Evolutionary conservation across 495 filamentous ascomycete species (phyloP), one percentile per base, ranked within the genome.

Genomic region (Daldinia grandis): DNA sequence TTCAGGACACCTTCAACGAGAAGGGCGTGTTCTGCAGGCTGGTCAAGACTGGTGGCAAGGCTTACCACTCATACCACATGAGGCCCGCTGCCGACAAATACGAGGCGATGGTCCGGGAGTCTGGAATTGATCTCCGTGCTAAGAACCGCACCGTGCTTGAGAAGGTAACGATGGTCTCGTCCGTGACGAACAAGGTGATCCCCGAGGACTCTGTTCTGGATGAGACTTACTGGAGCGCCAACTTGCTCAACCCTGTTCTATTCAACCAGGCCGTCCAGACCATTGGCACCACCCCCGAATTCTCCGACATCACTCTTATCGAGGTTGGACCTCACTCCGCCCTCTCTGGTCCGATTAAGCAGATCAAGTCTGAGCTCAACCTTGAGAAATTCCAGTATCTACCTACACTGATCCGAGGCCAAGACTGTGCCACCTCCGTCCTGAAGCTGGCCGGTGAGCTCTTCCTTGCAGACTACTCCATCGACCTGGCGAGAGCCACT

Each of bases 271-370:
- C 82, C 58, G 74, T 80, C 37, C 44, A 72, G 14, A 64, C 54
- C 0, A 58, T 76, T 21, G 30, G 66, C 3, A 44, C 10, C 1
- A 51, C 40, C 19, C 44, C 70, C 0, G 30, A 66, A 3, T 58
- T 62, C 19, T 51, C 60, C 21, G 19, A 44, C 25, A 51, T 58
- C 17, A 50, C 76, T 0, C 35, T 87, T 1, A 67, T 88, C 15
- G 87, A 89, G 54, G 74, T 88, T 15, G 87, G 88, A 1, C 86
- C 88, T 49, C 87, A 89, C 65, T 76, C 80, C 4, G 84, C 87
- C 0, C 66, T 90, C 0, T 74, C 80, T 27, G 81, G 82, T 0
- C 85, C 87, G 0, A 69, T 86, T 27, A 74, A 75, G 33, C 76
- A 83, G 50, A 83, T 81, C 31, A 59, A 71, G 71, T 47, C 59